These are phyloP conservation scores for Thyridium curvatum DNA, from an alignment of 2,329 filamentous ascomycete species.

Conservation along the genomic window DNA sequence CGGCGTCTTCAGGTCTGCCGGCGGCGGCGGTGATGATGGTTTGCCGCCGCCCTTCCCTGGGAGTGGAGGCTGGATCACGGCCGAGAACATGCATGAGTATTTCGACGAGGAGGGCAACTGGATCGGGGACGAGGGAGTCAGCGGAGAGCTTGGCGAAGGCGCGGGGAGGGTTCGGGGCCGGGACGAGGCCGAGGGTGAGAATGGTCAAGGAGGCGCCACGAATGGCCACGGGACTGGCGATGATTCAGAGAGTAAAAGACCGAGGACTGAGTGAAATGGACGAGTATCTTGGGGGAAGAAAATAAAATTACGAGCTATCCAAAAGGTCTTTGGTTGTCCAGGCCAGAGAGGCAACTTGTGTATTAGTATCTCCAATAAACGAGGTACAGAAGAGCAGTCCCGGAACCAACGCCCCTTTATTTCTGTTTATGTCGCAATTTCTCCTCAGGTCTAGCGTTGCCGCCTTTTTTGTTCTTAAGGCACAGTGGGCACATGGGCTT, in stretches of 20 bases:
- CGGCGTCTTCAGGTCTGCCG: slow-evolving; percentile 43
- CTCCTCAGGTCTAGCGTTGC: too few relatives aligned
- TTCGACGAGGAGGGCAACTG: slow-evolving; percentile 79
- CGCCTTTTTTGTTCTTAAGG: too few relatives aligned
- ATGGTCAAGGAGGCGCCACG: slow-evolving; percentile 5
- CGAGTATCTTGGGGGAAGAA: too few relatives aligned
- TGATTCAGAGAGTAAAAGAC: slow-evolving; percentile 39
- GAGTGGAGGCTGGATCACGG: slow-evolving; percentile 80
- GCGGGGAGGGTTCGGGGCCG: slow-evolving; percentile 50
- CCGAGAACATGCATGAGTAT: slow-evolving; percentile 81
- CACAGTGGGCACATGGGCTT: too few relatives aligned
- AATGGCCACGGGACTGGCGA: slow-evolving; percentile 27
- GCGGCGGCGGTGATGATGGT: slow-evolving; percentile 30
- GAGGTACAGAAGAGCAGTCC: too few relatives aligned
- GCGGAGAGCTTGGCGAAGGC: slow-evolving; percentile 55
- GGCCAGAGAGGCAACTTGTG: too few relatives aligned
- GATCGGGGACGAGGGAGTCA: slow-evolving; percentile 44
- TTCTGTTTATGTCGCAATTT: too few relatives aligned
- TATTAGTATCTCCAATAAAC: too few relatives aligned
- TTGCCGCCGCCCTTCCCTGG: slow-evolving; percentile 65
- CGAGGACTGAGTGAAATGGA: slow-evolving; percentile 31
- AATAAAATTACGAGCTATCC: too few relatives aligned
- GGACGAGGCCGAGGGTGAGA: slow-evolving; percentile 45
- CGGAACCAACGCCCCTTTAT: too few relatives aligned
- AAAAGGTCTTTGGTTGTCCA: too few relatives aligned